These are phyloP conservation scores for Ascochyta koolunga DNA, from an alignment of 2,329 filamentous ascomycete species.

Conservation along the genomic window DNA sequence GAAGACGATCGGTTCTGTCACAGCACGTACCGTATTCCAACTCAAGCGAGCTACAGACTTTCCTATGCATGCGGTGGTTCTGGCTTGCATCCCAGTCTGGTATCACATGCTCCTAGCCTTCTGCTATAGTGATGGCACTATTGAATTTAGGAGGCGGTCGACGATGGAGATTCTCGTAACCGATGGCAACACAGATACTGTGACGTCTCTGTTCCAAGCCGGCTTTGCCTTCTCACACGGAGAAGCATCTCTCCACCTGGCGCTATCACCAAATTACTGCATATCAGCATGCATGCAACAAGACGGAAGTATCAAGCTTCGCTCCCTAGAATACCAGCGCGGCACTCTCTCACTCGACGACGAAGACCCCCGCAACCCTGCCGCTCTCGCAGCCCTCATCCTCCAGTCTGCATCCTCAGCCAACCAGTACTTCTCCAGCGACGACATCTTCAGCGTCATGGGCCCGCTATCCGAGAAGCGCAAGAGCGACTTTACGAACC, in stretches of 20 bases:
- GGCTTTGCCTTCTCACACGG: slow-evolving; percentile 75
- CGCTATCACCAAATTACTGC: slow-evolving; percentile 57
- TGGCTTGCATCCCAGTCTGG: slow-evolving; percentile 71
- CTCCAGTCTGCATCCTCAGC: slow-evolving; percentile 52
- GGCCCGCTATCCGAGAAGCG: slow-evolving; percentile 34
- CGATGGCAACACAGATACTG: slow-evolving; percentile 66
- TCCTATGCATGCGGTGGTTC: slow-evolving; percentile 70
- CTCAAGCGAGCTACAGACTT: slow-evolving; percentile 68
- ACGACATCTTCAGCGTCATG: slow-evolving; percentile 56
- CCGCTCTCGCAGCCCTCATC: slow-evolving; percentile 50
- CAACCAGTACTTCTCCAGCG: slow-evolving; percentile 54
- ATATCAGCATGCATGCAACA: slow-evolving; percentile 52
- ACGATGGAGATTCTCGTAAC: slow-evolving; percentile 73
- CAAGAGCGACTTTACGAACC: slow-evolving; percentile 62
- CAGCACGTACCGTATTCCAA: slow-evolving; percentile 44
- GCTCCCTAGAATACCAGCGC: slow-evolving; percentile 50
- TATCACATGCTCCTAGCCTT: slow-evolving; percentile 75
- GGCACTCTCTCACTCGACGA: slow-evolving; percentile 40
- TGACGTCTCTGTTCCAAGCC: slow-evolving; percentile 75
- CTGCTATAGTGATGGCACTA: slow-evolving; percentile 77
- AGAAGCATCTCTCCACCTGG: slow-evolving; percentile 60
- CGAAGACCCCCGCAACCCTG: slow-evolving; percentile 42
- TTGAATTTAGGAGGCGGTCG: slow-evolving; percentile 79
- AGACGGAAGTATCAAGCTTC: slow-evolving; percentile 52
- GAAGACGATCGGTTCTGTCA: slow-evolving; percentile 55